Base-by-base conservation (phyloP, 352 stramenopile genomes). In the Globisporangium irregulare region DNA sequence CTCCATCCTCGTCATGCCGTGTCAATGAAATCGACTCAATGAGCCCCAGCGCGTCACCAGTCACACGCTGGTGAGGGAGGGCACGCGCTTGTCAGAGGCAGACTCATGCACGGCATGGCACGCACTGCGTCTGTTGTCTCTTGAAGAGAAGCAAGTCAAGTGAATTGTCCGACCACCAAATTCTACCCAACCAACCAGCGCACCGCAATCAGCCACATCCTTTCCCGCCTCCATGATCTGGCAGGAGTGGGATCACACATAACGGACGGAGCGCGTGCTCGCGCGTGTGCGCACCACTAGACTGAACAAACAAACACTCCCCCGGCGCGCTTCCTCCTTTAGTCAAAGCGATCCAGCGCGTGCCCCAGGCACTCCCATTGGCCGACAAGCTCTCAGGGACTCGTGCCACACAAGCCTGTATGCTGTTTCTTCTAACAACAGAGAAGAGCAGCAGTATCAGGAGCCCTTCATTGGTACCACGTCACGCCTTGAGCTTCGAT, bases 231-330 rank as follows among this genome's bases (percentile, higher is more conserved):
- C 20, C n/a, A 15, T 15, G n/a, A 24, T 55, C 20, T 55, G 20
- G 48, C 7, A 27, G 48, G 7, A 27, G 48, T 25, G 20, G 20
- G 48, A 15, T 12, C 20, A 27, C 20, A 27, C 48, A n/a, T 25
- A 55, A 50, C 15, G 41, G 41, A 10, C 41, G 41, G 48, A 55
- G n/a, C 48, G 48, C 48, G 48, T 55, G 48, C 48, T 24, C n/a
- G 48, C 46, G 20, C n/a, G 48, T 55, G 48, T 55, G 48, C 48
- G 48, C n/a, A 55, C n/a, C 48, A 55, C 48, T 55, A n/a, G 48
- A 55, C n/a, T 24, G n/a, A 55, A 9, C n/a, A 25, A 55, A 22
- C 41, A 50, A 18, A 22, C 41, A 18, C 41, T 43, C 36, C 14
- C 14, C 36, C 36, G 36, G 15, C 41, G 14, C 5, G 48, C 48